Percentiles rank a stretch among this genome's conserved stretches.
phyloP scores from a whole-genome alignment of 371 early-diverging fungal genomes.

The Lichtheimia ornata region DNA sequence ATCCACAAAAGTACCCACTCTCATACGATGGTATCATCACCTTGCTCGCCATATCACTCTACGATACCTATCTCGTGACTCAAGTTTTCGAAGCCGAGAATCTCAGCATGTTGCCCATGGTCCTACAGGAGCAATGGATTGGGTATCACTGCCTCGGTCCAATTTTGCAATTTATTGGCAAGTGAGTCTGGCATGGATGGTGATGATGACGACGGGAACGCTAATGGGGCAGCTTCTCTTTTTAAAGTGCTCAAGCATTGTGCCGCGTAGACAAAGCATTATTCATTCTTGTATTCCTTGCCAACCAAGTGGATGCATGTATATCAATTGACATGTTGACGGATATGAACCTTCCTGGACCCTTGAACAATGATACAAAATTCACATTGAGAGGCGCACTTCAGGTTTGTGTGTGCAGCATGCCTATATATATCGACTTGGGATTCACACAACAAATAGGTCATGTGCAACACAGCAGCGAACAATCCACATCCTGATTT shows the following conservation, averaged over 20 bases:
- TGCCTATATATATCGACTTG: background rate
- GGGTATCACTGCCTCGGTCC: conserved; percentile 13
- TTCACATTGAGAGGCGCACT: conserved; percentile 6
- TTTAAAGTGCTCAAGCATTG: background rate
- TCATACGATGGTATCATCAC: conserved; percentile 12
- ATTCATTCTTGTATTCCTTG: conserved; percentile 10
- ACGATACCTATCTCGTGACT: conserved; percentile 9
- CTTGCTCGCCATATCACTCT: conserved; percentile 16
- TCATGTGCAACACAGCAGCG: conserved; percentile 6
- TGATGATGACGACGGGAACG: background rate
- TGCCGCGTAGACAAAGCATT: conserved; percentile 14
- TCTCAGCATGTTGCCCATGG: conserved; percentile 6
- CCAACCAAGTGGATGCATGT: conserved; percentile 2
- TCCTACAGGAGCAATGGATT: conserved; percentile 14
- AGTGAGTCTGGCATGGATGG: conserved; percentile 6
- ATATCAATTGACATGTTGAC: conserved; percentile 1
- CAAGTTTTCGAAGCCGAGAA: background rate
- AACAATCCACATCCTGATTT: conserved; percentile 14
- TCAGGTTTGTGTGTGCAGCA: conserved; percentile 5
- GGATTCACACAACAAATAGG: background rate
- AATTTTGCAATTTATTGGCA: conserved; percentile 4
- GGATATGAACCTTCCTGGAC: background rate
- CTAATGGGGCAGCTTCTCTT: background rate
- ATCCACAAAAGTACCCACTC: conserved; percentile 8
- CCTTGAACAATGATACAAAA: background rate